These are phyloP conservation scores for Aegilops tauschii DNA, from an alignment of 176 grass and related monocot genomes.

Conservation along the genomic window DNA sequence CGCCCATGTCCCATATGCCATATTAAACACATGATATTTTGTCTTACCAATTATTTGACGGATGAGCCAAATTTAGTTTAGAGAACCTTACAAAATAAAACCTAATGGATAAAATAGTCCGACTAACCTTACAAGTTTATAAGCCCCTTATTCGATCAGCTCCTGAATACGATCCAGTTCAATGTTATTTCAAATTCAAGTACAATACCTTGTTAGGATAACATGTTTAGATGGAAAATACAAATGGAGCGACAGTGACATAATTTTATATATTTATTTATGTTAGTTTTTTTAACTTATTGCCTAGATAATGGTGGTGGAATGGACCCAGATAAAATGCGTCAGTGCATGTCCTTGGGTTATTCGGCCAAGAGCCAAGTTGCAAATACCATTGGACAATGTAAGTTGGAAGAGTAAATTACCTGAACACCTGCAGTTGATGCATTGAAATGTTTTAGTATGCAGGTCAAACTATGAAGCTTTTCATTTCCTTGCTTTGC, in stretches of 20 bases:
- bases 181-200: constrained; percentile 1
- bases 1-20: not conserved
- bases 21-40: not conserved
- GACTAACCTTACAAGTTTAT: constrained; percentile 3
- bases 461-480: constrained; percentile 19
- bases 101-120: not conserved
- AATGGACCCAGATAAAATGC: constrained; percentile 96
- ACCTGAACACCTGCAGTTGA: constrained; percentile 5
- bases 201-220: not conserved
- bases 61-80: not conserved
- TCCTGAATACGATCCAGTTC: not conserved
- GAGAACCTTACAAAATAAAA: constrained; percentile 4
- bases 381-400: constrained; percentile 91
- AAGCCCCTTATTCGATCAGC: constrained; percentile 8
- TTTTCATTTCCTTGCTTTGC: constrained; percentile 35
- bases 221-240: not conserved
- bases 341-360: constrained; percentile 98
- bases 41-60: not conserved
- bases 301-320: constrained; percentile 85
- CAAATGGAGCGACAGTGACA: not conserved
- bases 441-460: not conserved
- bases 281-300: constrained; percentile 8
- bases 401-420: constrained; percentile 50
- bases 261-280: constrained; percentile 5
- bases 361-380: constrained; percentile 91